Evolutionary conservation across 208 protist genomes (phyloP), one percentile per base, ranked within the genome.

Genomic region (Trypanosoma congolense): DNA sequence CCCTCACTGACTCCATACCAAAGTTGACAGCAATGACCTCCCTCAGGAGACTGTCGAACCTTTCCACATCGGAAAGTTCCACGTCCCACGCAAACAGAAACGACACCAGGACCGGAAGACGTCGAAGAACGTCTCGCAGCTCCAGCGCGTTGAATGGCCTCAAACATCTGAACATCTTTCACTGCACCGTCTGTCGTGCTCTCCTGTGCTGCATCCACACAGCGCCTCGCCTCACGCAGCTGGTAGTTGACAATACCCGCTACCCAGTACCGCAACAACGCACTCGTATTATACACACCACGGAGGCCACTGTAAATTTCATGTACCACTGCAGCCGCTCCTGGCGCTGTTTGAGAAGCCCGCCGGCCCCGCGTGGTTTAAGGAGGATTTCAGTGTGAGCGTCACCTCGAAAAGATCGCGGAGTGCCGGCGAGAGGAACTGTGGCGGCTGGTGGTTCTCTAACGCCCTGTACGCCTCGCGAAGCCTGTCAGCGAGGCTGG

Each of bases 371-470:
- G 21, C 24, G 2, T 16, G 16, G 56, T 3, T n/a, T 16, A 16
- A 62, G 33, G n/a, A 60, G 22, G 18, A 44, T 3, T 14, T 62
- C 56, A 33, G 28, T 12, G 21, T 52, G 14, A 62, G 43, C 33
- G 56, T 62, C 21, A 62, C 46, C 0, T 42, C 50, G 19, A 62
- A 62, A 16, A 62, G 46, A 29, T 54, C 56, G 26, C 47, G 56
- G 9, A 62, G 46, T 12, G 33, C 6, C 9, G 33, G 9, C 12
- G 33, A 38, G 33, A 38, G 33, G 33, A 16, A 38, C 33, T 38
- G n/a, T n/a, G n/a, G 33, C 33, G 33, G 33, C 12, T 12, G 33
- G 6, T 38, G 6, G 6, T 6, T 38, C 12, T 38, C 33, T 12
- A 6, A 6, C 33, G 33, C 33, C 9, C 9, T 12, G 33, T 38